Evolutionary conservation across 371 early-diverging fungal genomes (phyloP).

Genomic region (Mucor sp.): DNA sequence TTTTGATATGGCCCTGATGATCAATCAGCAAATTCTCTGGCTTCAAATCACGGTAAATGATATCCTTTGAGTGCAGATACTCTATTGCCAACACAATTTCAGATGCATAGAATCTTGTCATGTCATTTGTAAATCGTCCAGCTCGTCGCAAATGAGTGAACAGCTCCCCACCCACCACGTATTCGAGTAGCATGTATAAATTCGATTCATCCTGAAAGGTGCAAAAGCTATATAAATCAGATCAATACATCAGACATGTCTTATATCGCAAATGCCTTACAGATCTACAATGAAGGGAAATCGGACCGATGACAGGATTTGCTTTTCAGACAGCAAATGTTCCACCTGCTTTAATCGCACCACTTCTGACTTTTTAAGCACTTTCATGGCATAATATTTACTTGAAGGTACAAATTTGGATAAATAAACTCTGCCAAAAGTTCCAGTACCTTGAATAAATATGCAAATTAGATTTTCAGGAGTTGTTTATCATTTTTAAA

Average conservation of each 20-base stretch:
- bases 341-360: conserved; percentile 86
- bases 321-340: conserved; percentile 34
- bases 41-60: conserved; percentile 87
- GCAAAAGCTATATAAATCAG: conserved; percentile 37
- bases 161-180: conserved; percentile 89
- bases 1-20: conserved; percentile 85
- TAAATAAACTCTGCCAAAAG: conserved; percentile 93
- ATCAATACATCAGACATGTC: background rate
- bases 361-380: conserved; percentile 89
- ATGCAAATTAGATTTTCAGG: background rate
- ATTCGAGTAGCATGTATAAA: conserved; percentile 89
- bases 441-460: conserved; percentile 81
- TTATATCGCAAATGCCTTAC: conserved; percentile 15
- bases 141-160: conserved; percentile 85
- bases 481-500: background rate
- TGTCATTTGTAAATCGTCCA: conserved; percentile 81
- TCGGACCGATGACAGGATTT: conserved; percentile 30
- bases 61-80: conserved; percentile 80
- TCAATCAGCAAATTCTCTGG: conserved; percentile 88
- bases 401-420: conserved; percentile 64
- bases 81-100: conserved; percentile 70
- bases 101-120: conserved; percentile 69
- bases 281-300: conserved; percentile 45
- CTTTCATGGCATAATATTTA: conserved; percentile 94
- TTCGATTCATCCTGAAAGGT: conserved; percentile 82